Conservation (phyloP, 1,139 yeast genomes). For the Scheffersomyces illinoinensis region DNA sequence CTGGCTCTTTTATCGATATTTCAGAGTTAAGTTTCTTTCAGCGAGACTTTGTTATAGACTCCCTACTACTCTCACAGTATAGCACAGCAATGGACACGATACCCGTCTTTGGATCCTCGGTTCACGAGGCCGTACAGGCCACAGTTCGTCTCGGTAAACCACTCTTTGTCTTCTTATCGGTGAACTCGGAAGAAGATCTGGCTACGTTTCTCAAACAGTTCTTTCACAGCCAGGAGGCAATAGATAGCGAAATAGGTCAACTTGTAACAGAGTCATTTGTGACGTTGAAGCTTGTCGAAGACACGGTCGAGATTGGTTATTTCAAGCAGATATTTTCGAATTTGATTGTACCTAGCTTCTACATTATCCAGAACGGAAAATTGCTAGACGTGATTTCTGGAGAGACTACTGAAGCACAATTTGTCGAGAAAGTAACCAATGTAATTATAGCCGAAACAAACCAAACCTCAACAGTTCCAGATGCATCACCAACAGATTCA, state of each 20-base stretch:
- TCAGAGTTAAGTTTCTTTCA: not conserved
- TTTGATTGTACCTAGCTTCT: constrained; percentile 48
- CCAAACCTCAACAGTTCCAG: not conserved
- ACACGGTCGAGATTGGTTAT: constrained; percentile 46
- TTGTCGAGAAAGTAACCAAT: constrained; percentile 13
- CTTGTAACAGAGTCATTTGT: constrained; percentile 28
- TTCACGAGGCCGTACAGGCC: constrained; percentile 41
- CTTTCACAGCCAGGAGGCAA: constrained; percentile 8
- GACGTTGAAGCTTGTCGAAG: constrained; percentile 44
- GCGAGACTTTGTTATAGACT: not conserved
- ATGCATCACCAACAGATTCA: not conserved
- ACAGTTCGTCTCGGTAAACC: constrained; percentile 38
- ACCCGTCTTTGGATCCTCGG: constrained; percentile 27
- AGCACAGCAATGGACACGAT: not conserved
- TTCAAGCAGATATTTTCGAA: constrained; percentile 54
- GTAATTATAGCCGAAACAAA: not conserved
- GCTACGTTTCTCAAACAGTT: constrained; percentile 22
- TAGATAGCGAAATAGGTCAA: constrained; percentile 1
- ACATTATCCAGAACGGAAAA: constrained; percentile 46
- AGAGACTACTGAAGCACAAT: constrained; percentile 21
- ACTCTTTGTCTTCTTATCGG: constrained; percentile 40
- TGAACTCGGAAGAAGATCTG: constrained; percentile 10
- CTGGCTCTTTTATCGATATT: not conserved
- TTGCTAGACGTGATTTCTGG: constrained; percentile 45
- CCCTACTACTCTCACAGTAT: not conserved